These are phyloP conservation scores for Fraxinus sp. DNA, from an alignment of 305 asterid genomes.

Conservation along the genomic window DNA sequence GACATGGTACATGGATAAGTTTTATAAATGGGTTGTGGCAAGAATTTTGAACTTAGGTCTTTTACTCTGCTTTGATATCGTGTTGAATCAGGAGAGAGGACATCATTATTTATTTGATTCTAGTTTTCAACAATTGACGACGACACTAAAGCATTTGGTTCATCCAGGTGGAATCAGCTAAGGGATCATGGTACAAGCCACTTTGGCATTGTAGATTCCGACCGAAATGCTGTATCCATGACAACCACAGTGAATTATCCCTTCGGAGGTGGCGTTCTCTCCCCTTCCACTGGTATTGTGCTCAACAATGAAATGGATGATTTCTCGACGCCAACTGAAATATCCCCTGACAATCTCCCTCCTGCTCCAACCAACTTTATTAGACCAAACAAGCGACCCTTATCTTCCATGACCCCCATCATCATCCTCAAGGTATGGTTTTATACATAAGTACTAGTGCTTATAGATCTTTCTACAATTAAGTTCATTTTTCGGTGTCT, in stretches of 20 bases:
- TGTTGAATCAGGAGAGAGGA: not conserved
- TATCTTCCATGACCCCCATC: constrained; percentile 85
- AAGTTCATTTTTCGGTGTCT: not conserved
- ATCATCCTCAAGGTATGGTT: constrained; percentile 75
- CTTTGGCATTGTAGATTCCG: constrained; percentile 77
- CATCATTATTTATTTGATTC: not conserved
- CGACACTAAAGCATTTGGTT: not conserved
- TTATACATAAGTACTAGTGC: not conserved
- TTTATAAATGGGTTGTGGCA: not conserved
- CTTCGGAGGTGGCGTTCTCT: constrained; percentile 76
- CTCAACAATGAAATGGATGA: constrained; percentile 94
- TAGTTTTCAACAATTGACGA: not conserved
- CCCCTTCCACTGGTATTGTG: constrained; percentile 80
- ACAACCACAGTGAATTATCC: constrained; percentile 72
- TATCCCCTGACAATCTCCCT: constrained; percentile 60
- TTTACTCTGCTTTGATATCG: not conserved
- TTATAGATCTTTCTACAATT: not conserved
- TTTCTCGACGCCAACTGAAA: constrained; percentile 69
- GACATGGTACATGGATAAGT: not conserved
- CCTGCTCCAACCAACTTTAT: constrained; percentile 88
- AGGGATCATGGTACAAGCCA: constrained; percentile 84
- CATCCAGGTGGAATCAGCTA: constrained; percentile 72
- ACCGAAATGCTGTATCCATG: constrained; percentile 81
- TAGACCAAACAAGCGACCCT: constrained; percentile 75
- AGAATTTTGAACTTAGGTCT: not conserved